These are phyloP conservation scores for Alloteropsis angusta DNA, from an alignment of 202 grass and related monocot species.

Conservation along the genomic window DNA sequence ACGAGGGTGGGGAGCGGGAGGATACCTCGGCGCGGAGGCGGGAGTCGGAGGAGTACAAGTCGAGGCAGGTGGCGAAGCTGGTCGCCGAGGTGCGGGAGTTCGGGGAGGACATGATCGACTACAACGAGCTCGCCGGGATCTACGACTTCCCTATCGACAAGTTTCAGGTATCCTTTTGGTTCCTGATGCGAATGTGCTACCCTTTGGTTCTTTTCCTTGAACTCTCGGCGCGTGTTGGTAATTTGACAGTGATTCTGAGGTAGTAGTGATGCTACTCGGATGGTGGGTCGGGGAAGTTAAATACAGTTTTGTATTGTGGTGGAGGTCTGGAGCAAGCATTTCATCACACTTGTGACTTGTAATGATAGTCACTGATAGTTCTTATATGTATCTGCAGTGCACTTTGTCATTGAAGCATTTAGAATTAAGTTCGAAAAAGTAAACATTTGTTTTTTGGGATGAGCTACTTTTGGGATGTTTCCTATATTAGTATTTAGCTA, in stretches of 20 bases:
- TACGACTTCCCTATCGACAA: constrained; percentile 87
- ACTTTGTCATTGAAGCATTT: background rate
- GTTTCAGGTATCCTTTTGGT: constrained; percentile 62
- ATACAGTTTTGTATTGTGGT: background rate
- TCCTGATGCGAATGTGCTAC: background rate
- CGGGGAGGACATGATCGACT: constrained; percentile 71
- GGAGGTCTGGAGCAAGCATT: background rate
- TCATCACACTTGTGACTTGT: background rate
- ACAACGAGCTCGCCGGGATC: constrained; percentile 72
- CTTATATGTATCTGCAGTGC: background rate
- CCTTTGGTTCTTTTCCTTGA: background rate
- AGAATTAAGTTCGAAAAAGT: background rate
- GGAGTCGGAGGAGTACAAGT: constrained; percentile 60
- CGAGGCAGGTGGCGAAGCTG: constrained; percentile 46
- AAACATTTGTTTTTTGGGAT: background rate
- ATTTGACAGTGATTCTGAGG: background rate
- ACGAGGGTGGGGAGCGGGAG: constrained; percentile 22
- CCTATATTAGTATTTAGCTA: background rate
- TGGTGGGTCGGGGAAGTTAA: background rate
- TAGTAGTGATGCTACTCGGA: background rate
- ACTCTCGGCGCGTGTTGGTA: background rate
- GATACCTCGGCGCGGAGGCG: constrained; percentile 22
- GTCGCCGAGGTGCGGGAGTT: constrained; percentile 73
- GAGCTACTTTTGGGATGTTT: background rate
- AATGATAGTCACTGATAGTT: background rate